Base-by-base conservation (phyloP, 257 asterid species). In the Solanum sitiens region DNA sequence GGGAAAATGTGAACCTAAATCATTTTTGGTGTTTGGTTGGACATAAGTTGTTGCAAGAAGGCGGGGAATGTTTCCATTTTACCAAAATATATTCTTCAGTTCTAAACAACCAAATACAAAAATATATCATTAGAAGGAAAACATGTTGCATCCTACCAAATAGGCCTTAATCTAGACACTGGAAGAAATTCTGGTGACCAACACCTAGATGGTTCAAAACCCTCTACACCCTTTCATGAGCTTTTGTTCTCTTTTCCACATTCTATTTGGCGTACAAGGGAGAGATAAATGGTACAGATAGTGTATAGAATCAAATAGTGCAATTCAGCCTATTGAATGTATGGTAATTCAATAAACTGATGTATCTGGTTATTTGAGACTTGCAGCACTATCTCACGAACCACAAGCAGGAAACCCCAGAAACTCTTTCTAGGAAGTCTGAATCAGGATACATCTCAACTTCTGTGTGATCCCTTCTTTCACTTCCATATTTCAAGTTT, bases 371-470 rank as follows among this genome's bases (percentile, higher is more conserved):
- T 89, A 92, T 70, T 68, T 86, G 96, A 93, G 96, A 94, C 96
- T 87, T 88, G 93, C 87, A 87, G 96, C 82, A 88, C 89, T 87
- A 87, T 89, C 94, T 92, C 84, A 85, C 89, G 87, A 90, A 80
- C 95, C 90, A 91, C 96, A 92, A 92, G 98, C 90, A 92, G 98
- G 98, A 94, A 93, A 93, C 80, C 87, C 89, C 94, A 92, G 94
- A 88, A 84, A 63, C 83, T 90, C 90, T 72, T 87, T 92, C 83
- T 92, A 16, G 95, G 98, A 94, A 94, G 96, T 80, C 88, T 75
- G 87, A 20, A 92, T 93, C 92, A 84, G 94, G 94, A 87, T 92
- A 87, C 94, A 91, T 89, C 84, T 91, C 74, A 87, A 89, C 90
- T 91, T 88, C 53, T 83, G 27, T 65, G 92, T 80, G 94, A 84